Evolutionary conservation across 257 asterid genomes (phyloP), one percentile per base, ranked within the genome.

Genomic region (Oldenlandia corymbosa): DNA sequence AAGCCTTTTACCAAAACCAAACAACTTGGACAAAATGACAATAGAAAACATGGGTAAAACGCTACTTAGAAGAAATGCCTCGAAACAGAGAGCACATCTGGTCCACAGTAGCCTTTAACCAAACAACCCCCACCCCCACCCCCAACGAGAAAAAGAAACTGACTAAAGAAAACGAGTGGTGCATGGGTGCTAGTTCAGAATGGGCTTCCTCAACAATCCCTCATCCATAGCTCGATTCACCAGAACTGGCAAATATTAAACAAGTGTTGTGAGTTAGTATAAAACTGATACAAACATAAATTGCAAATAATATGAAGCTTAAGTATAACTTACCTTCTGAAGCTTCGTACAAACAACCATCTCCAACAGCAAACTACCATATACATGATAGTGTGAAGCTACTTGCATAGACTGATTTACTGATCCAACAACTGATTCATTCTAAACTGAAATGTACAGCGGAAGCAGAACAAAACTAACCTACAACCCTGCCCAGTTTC

Each of bases 271-370:
- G 52, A 27, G 1, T 28, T 9, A 32, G 47, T 42, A 4, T 3
- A 53, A 18, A 79, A 81, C 64, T 7, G n/a, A 10, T 0, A 37
- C 20, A 66, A 23, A 17, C 34, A 57, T 13, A 8, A 26, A 18
- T 21, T 12, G 45, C 23, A 24, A 50, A 36, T 0, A 17, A 6
- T 20, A 16, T 20, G 1, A 51, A 30, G 0, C 18, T 5, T 0
- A 0, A 7, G 1, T 27, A 39, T 7, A 39, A 24, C 14, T 64
- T 64, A 75, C 81, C 84, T 73, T 24, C 75, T 57, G 60, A 75
- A 72, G 81, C 79, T 71, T 56, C 81, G 78, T 56, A 58, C 43
- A 78, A 78, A 73, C 90, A 70, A 76, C 86, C 68, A 75, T 78
- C 79, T 81, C 85, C 85, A 73, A 34, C 10, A 9, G 60, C 69